A percentile compares a stretch with the other conserved stretches of the same genome.
phyloP scores from a whole-genome alignment of 352 stramenopile species.

The Globisporangium alternatum region DNA sequence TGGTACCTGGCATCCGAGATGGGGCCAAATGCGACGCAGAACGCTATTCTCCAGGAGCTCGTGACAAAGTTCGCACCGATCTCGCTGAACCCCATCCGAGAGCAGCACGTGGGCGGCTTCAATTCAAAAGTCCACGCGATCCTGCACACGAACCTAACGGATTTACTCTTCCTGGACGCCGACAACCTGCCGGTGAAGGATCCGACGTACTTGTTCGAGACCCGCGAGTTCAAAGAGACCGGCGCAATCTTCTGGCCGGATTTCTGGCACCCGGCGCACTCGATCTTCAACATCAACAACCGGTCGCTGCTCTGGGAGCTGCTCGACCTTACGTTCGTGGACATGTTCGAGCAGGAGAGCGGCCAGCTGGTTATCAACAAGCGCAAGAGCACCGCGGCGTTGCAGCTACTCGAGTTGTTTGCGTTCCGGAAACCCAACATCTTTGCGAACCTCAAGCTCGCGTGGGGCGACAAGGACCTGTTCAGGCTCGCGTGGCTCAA shows the following conservation, averaged over 20 bases:
- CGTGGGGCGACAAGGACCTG: conserved; percentile 53
- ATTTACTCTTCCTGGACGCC: conserved; percentile 50
- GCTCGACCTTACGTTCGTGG: conserved; percentile 36
- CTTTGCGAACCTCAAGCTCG: conserved; percentile 35
- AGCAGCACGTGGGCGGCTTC: conserved; percentile 33
- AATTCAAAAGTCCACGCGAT: conserved; percentile 51
- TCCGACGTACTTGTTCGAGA: conserved; percentile 49
- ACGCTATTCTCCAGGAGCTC: conserved; percentile 25
- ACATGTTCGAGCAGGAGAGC: conserved; percentile 76
- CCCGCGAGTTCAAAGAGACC: conserved; percentile 26
- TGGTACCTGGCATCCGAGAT: conserved; percentile 52
- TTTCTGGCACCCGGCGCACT: conserved; percentile 57
- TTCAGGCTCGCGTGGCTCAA: conserved; percentile 35
- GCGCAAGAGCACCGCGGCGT: conserved; percentile 24
- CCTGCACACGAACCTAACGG: conserved; percentile 29
- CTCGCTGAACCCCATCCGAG: conserved; percentile 26
- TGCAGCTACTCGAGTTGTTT: conserved; percentile 37
- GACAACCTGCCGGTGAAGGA: conserved; percentile 51
- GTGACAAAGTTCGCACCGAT: conserved; percentile 21
- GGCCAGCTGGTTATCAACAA: conserved; percentile 55
- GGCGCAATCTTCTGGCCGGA: conserved; percentile 64
- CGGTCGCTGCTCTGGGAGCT: conserved; percentile 49
- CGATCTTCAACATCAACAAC: conserved; percentile 59
- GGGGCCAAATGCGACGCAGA: conserved; percentile 19
- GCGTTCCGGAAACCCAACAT: conserved; percentile 39